Percentiles rank a stretch among this genome's conserved stretches.
These are phyloP conservation scores for Endoconidiophora laricicola DNA, from an alignment of 2,329 filamentous ascomycete genomes.

Conservation along the genomic window DNA sequence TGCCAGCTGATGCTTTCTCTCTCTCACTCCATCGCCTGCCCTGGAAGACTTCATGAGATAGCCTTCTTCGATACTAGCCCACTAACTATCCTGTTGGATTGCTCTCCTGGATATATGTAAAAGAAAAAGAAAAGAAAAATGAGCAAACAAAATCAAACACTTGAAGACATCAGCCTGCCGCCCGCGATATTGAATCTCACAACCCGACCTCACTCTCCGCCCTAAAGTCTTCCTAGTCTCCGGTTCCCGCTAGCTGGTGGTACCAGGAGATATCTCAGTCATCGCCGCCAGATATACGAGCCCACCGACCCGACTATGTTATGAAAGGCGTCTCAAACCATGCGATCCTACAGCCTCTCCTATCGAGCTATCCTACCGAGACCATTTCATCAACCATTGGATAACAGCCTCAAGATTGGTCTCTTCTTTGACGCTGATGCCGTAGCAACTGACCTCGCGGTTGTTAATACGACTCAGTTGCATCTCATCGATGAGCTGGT, in stretches of 20 bases:
- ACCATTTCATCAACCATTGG: constrained; percentile 87
- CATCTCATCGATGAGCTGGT: constrained; percentile 86
- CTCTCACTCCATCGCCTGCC: too few species aligned
- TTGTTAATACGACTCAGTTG: constrained; percentile 77
- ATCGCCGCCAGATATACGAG: too few species aligned
- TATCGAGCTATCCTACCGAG: constrained; percentile 33
- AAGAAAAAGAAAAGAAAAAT: neutral
- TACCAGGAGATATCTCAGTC: too few species aligned
- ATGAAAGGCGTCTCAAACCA: too few species aligned
- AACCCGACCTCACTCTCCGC: too few species aligned
- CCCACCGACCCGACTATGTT: neutral
- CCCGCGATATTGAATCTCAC: too few species aligned
- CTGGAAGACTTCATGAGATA: neutral
- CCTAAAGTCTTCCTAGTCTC: too few species aligned
- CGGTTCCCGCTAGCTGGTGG: neutral
- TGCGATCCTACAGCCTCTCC: neutral
- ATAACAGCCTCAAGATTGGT: constrained; percentile 95
- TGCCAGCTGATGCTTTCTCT: too few species aligned
- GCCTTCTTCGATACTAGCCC: neutral
- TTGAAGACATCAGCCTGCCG: neutral
- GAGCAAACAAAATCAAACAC: neutral
- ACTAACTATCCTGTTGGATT: neutral
- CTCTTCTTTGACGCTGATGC: constrained; percentile 96
- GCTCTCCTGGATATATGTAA: constrained; percentile 1
- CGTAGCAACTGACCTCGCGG: constrained; percentile 95